Conservation (phyloP, 2,329 filamentous ascomycete species). For the Talaromyces funiculosus region DNA sequence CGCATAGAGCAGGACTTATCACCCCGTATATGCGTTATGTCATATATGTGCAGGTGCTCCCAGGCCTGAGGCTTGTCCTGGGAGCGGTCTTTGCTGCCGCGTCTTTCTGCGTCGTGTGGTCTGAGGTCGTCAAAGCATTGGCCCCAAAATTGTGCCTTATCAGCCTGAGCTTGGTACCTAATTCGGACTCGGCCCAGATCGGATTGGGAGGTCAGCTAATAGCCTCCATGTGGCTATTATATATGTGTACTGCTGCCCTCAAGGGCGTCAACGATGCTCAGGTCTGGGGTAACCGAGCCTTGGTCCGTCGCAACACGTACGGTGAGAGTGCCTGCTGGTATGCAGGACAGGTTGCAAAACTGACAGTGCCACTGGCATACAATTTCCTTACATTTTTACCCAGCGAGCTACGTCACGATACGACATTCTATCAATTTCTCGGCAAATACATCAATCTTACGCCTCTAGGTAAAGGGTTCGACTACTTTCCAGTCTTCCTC, state of each 20-base stretch:
- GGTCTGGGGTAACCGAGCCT: constrained; percentile 91
- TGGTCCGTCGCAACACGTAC: constrained; percentile 86
- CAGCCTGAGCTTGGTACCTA: constrained; percentile 58
- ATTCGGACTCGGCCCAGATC: constrained; percentile 64
- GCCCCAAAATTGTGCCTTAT: constrained; percentile 70
- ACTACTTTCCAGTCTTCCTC: constrained; percentile 82
- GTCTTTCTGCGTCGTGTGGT: constrained; percentile 84
- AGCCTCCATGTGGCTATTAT: constrained; percentile 81
- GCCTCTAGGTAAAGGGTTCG: constrained; percentile 74
- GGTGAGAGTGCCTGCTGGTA: constrained; percentile 96
- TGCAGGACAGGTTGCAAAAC: constrained; percentile 80
- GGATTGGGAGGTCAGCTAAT: constrained; percentile 82
- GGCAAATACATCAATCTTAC: constrained; percentile 79
- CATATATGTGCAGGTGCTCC: constrained; percentile 67
- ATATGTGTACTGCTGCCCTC: constrained; percentile 90
- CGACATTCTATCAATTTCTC: constrained; percentile 81
- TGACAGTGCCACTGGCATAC: constrained; percentile 88
- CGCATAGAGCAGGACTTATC: constrained; percentile 55
- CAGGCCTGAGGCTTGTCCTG: constrained; percentile 58
- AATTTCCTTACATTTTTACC: constrained; percentile 93
- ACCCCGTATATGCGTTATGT: constrained; percentile 79
- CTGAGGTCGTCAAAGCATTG: constrained; percentile 81
- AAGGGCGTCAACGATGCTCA: constrained; percentile 86
- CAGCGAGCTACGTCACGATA: constrained; percentile 63
- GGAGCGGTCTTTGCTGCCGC: constrained; percentile 67